These are phyloP conservation scores for Albophoma yamanashiensis DNA, from an alignment of 2,329 filamentous ascomycete genomes.

Conservation along the genomic window DNA sequence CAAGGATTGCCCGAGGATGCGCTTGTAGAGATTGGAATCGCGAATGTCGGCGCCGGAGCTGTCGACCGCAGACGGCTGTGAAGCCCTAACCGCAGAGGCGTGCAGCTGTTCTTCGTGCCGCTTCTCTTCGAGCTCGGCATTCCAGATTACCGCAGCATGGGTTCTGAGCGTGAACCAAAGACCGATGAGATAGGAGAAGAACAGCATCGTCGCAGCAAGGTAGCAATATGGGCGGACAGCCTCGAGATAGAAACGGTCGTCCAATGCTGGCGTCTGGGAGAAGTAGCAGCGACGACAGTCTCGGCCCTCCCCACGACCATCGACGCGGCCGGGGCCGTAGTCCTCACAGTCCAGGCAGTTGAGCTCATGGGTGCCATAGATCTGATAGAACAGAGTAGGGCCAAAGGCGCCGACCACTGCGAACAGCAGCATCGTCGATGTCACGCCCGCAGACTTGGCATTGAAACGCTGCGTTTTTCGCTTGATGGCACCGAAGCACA, in stretches of 20 bases:
- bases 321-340: conserved; percentile 19
- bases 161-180: conserved; percentile 93
- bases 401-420: conserved; percentile 92
- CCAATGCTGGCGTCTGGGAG: conserved; percentile 70
- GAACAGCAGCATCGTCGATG: conserved; percentile 95
- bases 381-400: conserved; percentile 95
- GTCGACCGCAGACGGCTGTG: conserved; percentile 30
- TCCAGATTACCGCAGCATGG: conserved; percentile 96
- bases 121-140: conserved; percentile 71
- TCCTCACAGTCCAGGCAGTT: conserved; percentile 63
- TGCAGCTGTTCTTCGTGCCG: conserved; percentile 44
- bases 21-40: conserved; percentile 83
- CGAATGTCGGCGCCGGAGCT: conserved; percentile 59
- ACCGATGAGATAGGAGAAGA: conserved; percentile 87
- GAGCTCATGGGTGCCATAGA: conserved; percentile 94
- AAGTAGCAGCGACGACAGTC: conserved; percentile 95
- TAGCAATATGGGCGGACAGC: conserved; percentile 92
- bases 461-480: conserved; percentile 98
- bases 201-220: conserved; percentile 73
- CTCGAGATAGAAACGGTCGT: conserved; percentile 81
- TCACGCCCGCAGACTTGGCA: conserved; percentile 88
- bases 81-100: conserved; percentile 19
- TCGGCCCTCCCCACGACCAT: conserved; percentile 29
- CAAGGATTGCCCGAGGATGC: conserved; percentile 82
- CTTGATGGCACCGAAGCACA: conserved; percentile 98